Evolutionary conservation across 1,139 yeast genomes (phyloP), one percentile per base, ranked within the genome.

Genomic region (Yamadazyma atlantica): DNA sequence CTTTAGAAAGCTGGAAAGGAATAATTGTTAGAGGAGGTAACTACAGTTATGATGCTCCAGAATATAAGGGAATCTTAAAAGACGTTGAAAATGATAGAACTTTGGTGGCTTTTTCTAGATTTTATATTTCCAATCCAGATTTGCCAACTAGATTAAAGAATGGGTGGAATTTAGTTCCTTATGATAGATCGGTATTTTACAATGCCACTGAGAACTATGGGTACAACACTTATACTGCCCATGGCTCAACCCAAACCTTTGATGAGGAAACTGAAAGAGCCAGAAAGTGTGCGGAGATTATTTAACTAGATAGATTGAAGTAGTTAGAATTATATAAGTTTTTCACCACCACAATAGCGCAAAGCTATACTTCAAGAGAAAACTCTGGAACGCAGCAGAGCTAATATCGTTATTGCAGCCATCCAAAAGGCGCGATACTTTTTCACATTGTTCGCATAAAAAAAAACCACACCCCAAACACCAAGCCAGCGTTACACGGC

Each of bases 41-140:
- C 41, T 71, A 66, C 46, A 48, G 53, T 21, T 54, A 58, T 37
- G 51, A 50, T 38, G 56, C 63, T 4, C 60, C 58, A 18, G 44
- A 49, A 4, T 56, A 54, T 37, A 40, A 44, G 26, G 41, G 45
- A 3, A 41, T 57, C 18, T 37, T 42, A 17, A 54, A 58, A 13
- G 64, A 58, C 40, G 49, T 62, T 30, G 55, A 52, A 4, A 62
- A 69, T 44, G 65, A 57, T 35, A 55, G 73, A 47, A 69, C 76
- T 3, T 51, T 73, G 42, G 57, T 69, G 44, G 76, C 67, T 5
- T 68, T 66, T 50, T 73, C 74, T 25, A 66, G 82, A 54, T 65
- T 58, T 44, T 77, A 61, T 45, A 67, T 67, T 32, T 59, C 80
- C 5, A 78, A 75, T 57, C 82, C 82, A 3, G 82, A 78, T 55